These are phyloP conservation scores for Eutrema salsugineum DNA, from an alignment of 441 rosid genomes.

Conservation along the genomic window DNA sequence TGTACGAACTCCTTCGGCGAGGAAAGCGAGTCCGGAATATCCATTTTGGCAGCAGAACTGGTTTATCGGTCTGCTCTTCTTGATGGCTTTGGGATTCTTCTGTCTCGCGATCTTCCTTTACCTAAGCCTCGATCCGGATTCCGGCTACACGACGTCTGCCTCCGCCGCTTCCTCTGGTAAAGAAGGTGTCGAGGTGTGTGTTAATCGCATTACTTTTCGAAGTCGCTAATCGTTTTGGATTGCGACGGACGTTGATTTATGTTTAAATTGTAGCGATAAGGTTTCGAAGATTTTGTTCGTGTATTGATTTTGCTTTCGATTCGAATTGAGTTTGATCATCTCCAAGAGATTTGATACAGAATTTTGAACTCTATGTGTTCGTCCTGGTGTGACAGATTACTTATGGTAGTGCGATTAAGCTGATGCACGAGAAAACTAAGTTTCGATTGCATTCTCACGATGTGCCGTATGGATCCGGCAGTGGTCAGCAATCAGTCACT, in stretches of 20 bases:
- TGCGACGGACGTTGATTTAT: neutral
- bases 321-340: neutral
- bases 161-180: slow-evolving; percentile 42
- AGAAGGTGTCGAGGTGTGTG: slow-evolving; percentile 69
- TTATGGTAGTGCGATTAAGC: slow-evolving; percentile 79
- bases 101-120: slow-evolving; percentile 65
- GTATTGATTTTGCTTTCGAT: neutral
- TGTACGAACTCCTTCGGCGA: slow-evolving; percentile 27
- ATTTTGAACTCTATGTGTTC: neutral
- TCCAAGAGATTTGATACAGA: too few relatives aligned
- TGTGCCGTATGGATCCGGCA: slow-evolving; percentile 97
- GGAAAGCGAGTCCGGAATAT: slow-evolving; percentile 30
- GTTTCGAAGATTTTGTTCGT: too few relatives aligned
- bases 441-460: slow-evolving; percentile 90
- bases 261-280: neutral
- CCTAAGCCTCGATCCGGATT: slow-evolving; percentile 59
- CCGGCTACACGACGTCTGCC: slow-evolving; percentile 40
- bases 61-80: slow-evolving; percentile 73
- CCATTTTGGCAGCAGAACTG: slow-evolving; percentile 91
- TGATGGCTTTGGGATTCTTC: slow-evolving; percentile 73
- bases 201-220: neutral
- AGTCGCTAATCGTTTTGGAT: neutral
- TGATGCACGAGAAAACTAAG: slow-evolving; percentile 90
- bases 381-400: slow-evolving; percentile 50
- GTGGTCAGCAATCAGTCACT: slow-evolving; percentile 98